Conservation (phyloP, 306 rosid species). For the Dalbergia oliveri region DNA sequence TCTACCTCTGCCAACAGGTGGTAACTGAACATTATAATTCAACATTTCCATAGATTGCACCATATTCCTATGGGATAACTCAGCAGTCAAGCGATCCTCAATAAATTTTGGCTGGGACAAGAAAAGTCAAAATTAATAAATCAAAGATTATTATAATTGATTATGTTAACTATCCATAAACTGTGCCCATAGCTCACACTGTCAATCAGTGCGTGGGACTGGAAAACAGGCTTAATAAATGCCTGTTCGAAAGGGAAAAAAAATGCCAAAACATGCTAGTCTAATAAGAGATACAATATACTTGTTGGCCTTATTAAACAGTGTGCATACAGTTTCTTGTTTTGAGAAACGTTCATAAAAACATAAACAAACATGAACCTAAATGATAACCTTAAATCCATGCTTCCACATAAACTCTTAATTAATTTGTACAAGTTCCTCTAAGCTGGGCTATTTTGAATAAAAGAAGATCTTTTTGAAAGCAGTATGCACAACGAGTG, state of each 20-base stretch:
- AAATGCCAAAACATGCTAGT: not conserved
- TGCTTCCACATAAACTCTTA: too few species aligned
- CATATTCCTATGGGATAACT: slow-evolving; percentile 28
- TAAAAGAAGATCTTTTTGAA: too few species aligned
- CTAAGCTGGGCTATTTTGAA: too few species aligned
- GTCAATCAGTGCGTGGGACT: slow-evolving; percentile 4
- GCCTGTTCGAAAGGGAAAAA: not conserved
- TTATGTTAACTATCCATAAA: slow-evolving; percentile 14
- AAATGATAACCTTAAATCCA: too few species aligned
- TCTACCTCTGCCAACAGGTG: slow-evolving; percentile 41
- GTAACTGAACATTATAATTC: slow-evolving; percentile 39
- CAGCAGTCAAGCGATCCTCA: slow-evolving; percentile 33
- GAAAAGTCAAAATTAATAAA: slow-evolving; percentile 32
- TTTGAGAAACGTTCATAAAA: slow-evolving; percentile 1
- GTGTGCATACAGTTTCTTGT: not conserved
- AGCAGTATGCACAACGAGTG: too few species aligned
- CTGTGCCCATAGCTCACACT: slow-evolving; percentile 1
- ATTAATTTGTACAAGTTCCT: too few species aligned
- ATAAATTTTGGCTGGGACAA: slow-evolving; percentile 48
- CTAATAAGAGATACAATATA: slow-evolving; percentile 11
- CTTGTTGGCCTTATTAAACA: slow-evolving; percentile 25
- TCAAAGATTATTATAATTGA: slow-evolving; percentile 26
- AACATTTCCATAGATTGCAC: slow-evolving; percentile 35
- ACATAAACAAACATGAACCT: slow-evolving; percentile 7
- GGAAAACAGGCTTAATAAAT: not conserved